Percentiles rank a stretch among this genome's conserved stretches.
Evolutionary conservation across 768 basidiomycete species (phyloP).

Genomic region (Boletales sp.): DNA sequence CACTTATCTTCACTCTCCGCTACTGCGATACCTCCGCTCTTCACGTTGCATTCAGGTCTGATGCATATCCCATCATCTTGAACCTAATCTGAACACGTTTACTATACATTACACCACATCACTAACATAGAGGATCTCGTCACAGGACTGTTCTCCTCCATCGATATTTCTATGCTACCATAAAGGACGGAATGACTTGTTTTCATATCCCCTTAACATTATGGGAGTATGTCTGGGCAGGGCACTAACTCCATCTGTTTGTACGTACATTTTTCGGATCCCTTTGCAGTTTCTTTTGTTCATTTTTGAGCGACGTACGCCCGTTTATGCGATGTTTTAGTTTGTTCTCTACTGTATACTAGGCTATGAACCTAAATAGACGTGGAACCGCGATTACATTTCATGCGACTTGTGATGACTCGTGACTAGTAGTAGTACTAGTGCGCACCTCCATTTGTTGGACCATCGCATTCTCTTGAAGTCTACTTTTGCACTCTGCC

Average conservation of each 20-base stretch:
- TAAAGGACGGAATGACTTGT: constrained; percentile 18
- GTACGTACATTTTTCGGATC: constrained; percentile 13
- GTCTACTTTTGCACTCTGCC: no score
- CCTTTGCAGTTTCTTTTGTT: background rate
- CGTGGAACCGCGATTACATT: constrained; percentile 1
- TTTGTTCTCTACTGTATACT: constrained; percentile 7
- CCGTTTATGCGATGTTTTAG: no score
- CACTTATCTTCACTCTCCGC: constrained; percentile 3
- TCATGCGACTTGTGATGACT: background rate
- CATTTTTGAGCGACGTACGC: background rate
- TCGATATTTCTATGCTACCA: constrained; percentile 11
- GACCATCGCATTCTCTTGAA: no score
- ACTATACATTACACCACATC: constrained; percentile 23
- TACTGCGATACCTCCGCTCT: constrained; percentile 22
- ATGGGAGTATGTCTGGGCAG: constrained; percentile 12
- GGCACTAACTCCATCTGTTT: constrained; percentile 11
- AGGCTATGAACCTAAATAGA: constrained; percentile 10
- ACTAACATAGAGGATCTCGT: constrained; percentile 23
- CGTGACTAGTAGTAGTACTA: no score
- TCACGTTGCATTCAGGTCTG: constrained; percentile 1
- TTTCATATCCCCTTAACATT: constrained; percentile 24
- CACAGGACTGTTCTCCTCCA: constrained; percentile 18
- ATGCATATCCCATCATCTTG: constrained; percentile 4
- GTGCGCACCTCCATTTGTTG: no score
- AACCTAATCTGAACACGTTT: constrained; percentile 10